Percentiles rank a stretch among this genome's conserved stretches.
Evolutionary conservation across 441 rosid species (phyloP).

Genomic region (Aleurites moluccanus): DNA sequence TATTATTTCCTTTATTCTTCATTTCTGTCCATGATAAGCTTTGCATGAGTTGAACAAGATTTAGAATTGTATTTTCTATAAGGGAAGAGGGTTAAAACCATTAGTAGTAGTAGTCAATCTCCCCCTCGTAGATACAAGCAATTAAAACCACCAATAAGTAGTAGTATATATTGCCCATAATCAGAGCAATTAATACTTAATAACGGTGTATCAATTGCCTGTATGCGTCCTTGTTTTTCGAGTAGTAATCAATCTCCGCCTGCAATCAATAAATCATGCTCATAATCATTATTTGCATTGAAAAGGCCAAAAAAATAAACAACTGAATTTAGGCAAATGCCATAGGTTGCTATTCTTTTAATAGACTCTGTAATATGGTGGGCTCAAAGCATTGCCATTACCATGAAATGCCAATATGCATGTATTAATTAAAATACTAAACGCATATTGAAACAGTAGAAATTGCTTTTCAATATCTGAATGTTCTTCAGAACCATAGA

Average conservation of each 20-base stretch:
- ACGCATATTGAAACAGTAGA: too few relatives aligned
- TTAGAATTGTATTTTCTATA: background rate
- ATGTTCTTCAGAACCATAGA: background rate
- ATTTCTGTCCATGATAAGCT: too few relatives aligned
- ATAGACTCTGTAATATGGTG: too few relatives aligned
- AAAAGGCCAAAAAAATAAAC: background rate
- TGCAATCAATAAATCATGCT: conserved; percentile 32
- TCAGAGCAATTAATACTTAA: conserved; percentile 27
- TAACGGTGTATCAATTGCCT: conserved; percentile 85
- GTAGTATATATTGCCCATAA: too few relatives aligned
- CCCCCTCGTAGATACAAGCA: background rate
- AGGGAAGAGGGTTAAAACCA: background rate
- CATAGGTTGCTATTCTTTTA: background rate
- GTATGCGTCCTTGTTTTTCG: conserved; percentile 57
- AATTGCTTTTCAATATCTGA: background rate
- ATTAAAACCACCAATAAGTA: background rate
- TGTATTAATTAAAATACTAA: too few relatives aligned
- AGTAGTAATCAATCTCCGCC: conserved; percentile 73
- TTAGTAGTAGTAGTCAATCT: background rate
- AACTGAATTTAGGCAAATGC: background rate
- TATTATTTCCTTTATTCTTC: background rate
- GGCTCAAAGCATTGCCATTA: too few relatives aligned
- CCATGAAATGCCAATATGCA: too few relatives aligned
- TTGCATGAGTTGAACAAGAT: background rate
- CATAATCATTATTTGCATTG: background rate